Evolutionary conservation across 2,329 filamentous ascomycete species (phyloP).

Genomic region (Alternaria arborescens): DNA sequence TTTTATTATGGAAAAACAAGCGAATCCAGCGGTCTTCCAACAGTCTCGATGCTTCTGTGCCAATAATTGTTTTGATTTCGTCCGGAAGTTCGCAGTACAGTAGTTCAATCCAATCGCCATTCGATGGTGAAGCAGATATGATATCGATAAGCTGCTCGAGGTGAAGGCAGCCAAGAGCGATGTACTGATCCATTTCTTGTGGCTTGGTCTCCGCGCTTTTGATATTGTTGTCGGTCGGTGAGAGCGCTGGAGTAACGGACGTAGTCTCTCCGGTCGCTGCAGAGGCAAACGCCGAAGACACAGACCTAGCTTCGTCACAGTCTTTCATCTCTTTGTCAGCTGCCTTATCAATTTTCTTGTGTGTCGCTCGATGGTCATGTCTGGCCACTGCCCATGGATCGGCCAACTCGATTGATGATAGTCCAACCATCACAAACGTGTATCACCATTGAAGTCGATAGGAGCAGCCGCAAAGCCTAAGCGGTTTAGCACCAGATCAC

Average conservation of each 20-base stretch:
- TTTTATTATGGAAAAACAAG: conserved; percentile 28
- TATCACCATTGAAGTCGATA: neutral
- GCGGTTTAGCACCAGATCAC: neutral
- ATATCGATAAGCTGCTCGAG: conserved; percentile 16
- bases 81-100: conserved; percentile 26
- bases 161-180: conserved; percentile 48
- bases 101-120: conserved; percentile 38
- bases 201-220: conserved; percentile 10
- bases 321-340: neutral
- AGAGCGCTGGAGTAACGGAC: conserved; percentile 20
- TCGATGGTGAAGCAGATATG: neutral
- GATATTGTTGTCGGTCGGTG: conserved; percentile 2
- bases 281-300: neutral
- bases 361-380: conserved; percentile 5
- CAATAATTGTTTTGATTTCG: conserved; percentile 34
- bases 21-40: conserved; percentile 50
- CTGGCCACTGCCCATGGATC: conserved; percentile 2
- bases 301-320: neutral
- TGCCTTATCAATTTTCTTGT: neutral
- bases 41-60: conserved; percentile 35
- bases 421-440: conserved; percentile 2
- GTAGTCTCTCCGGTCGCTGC: conserved; percentile 17
- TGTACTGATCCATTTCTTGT: conserved; percentile 40
- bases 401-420: conserved; percentile 2
- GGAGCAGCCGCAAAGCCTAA: neutral